A percentile compares a stretch with the other conserved stretches of the same genome.
These are phyloP conservation scores for Heimioporus sp. DNA, from an alignment of 768 basidiomycete genomes.

Conservation along the genomic window DNA sequence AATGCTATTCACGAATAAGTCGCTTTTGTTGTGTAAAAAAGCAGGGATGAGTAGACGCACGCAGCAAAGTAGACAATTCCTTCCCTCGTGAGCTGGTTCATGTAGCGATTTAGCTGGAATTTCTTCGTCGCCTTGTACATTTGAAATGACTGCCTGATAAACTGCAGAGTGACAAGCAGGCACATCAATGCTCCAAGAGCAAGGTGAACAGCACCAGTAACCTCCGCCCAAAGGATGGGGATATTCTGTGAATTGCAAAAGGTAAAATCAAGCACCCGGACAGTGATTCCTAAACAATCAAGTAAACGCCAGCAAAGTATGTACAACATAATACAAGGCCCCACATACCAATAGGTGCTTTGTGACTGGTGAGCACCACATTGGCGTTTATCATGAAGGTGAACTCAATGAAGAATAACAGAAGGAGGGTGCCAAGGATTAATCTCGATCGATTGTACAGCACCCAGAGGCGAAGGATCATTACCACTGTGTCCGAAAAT, in stretches of 20 bases:
- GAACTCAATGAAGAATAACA: not conserved
- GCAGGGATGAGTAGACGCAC: not conserved
- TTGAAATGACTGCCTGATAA: not conserved
- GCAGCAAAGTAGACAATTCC: not conserved
- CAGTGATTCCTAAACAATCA: not conserved
- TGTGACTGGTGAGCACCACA: not conserved
- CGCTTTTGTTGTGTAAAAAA: too few species aligned
- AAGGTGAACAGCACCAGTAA: not conserved
- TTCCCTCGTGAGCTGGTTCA: not conserved
- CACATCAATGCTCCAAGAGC: not conserved
- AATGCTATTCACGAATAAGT: too few species aligned
- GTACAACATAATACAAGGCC: too few species aligned
- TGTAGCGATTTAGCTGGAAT: not conserved
- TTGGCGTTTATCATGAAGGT: not conserved
- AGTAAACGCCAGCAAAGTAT: too few species aligned
- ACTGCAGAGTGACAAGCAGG: not conserved
- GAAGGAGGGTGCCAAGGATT: not conserved
- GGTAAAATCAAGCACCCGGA: not conserved
- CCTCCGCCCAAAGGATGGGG: not conserved
- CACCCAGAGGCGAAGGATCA: not conserved
- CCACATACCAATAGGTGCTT: not conserved
- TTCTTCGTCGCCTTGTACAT: not conserved
- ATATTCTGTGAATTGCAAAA: not conserved
- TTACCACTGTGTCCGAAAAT: not conserved
- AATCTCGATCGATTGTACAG: not conserved